A percentile compares a stretch with the other conserved stretches of the same genome.
These are phyloP conservation scores for Tolypocladium guangdongense DNA, from an alignment of 2,329 filamentous ascomycete genomes.

Conservation along the genomic window DNA sequence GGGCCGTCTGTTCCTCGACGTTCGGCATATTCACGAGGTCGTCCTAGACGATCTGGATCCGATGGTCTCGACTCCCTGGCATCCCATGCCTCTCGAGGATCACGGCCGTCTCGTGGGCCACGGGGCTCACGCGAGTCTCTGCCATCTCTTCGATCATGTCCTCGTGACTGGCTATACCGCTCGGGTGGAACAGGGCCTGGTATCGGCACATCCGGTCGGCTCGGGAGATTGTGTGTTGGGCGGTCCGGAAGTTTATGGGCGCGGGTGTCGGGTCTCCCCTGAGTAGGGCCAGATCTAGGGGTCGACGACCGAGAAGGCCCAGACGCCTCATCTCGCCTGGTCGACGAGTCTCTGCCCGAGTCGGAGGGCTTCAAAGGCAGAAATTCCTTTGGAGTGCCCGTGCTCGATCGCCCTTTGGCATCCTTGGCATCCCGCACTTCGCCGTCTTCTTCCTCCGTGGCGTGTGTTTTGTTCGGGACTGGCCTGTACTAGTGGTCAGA, in stretches of 20 bases:
- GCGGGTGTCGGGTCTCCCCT: slow-evolving; percentile 16
- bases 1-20: slow-evolving; percentile 28
- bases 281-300: slow-evolving; percentile 13
- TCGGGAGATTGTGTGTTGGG: slow-evolving; percentile 35
- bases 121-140: slow-evolving; percentile 18
- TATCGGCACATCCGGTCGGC: slow-evolving; percentile 46
- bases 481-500: slow-evolving; percentile 9
- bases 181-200: slow-evolving; percentile 35
- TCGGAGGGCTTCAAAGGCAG: slow-evolving; percentile 21
- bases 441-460: slow-evolving; percentile 55
- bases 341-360: slow-evolving; percentile 11
- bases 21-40: slow-evolving; percentile 32
- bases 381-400: slow-evolving; percentile 17
- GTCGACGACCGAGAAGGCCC: slow-evolving; percentile 15
- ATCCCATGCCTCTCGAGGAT: slow-evolving; percentile 23
- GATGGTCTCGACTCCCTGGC: slow-evolving; percentile 25
- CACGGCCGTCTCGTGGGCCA: slow-evolving; percentile 15
- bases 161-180: slow-evolving; percentile 30
- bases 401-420: slow-evolving; percentile 2
- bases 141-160: slow-evolving; percentile 27
- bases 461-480: slow-evolving; percentile 5
- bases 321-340: slow-evolving; percentile 13
- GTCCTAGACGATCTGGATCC: slow-evolving; percentile 29
- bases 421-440: slow-evolving; percentile 54
- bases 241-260: slow-evolving; percentile 26